Evolutionary conservation across 202 grass and related monocot species (phyloP).

Genomic region (Panicum hallii): DNA sequence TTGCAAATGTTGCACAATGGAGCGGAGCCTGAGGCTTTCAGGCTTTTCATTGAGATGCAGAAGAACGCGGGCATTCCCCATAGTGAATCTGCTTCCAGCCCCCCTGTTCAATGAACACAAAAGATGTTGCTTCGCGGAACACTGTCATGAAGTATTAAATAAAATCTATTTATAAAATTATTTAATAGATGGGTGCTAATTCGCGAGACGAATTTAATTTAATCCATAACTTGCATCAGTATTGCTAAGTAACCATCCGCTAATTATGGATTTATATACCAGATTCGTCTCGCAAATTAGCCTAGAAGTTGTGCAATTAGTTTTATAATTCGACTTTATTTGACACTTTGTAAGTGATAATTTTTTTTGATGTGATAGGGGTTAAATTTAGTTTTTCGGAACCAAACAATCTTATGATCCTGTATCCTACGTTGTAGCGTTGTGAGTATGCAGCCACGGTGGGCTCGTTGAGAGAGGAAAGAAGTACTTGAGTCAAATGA

Average conservation of each 20-base stretch:
- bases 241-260: too few relatives aligned
- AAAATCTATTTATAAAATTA: too few relatives aligned
- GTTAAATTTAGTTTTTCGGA: too few relatives aligned
- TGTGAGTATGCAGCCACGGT: constrained; percentile 81
- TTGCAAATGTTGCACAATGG: constrained; percentile 67
- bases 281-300: too few relatives aligned
- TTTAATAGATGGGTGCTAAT: too few relatives aligned
- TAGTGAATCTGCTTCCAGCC: constrained; percentile 76
- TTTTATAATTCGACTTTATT: too few relatives aligned
- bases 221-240: too few relatives aligned
- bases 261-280: too few relatives aligned
- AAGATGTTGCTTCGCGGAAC: not conserved
- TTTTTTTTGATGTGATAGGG: constrained; percentile 19
- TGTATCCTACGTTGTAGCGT: constrained; percentile 85
- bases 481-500: constrained; percentile 82
- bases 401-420: constrained; percentile 50
- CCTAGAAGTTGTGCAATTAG: too few relatives aligned
- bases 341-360: too few relatives aligned
- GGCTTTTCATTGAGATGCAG: constrained; percentile 68
- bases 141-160: too few relatives aligned
- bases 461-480: constrained; percentile 86
- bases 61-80: constrained; percentile 60
- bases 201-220: too few relatives aligned
- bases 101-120: constrained; percentile 64
- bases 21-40: constrained; percentile 64